These are phyloP conservation scores for Populus nigra DNA, from an alignment of 345 rosid genomes.

Conservation along the genomic window DNA sequence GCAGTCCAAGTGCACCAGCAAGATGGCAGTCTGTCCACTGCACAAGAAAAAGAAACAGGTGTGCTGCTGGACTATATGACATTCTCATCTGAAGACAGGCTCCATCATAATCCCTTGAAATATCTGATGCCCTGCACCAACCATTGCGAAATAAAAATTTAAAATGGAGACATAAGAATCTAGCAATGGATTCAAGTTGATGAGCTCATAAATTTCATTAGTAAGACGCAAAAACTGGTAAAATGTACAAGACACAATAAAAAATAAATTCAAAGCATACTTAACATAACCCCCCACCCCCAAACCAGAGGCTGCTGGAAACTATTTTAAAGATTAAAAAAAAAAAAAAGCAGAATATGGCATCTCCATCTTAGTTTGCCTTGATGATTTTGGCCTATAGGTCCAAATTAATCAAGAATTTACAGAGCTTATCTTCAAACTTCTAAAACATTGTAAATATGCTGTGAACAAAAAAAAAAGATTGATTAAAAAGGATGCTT, in stretches of 20 bases:
- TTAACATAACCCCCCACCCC: not conserved
- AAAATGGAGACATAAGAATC: not conserved
- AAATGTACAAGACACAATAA: not conserved
- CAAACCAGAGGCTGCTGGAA: not conserved
- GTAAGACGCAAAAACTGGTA: not conserved
- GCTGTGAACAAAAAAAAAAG: not conserved
- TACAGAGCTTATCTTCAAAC: not conserved
- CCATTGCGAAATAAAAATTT: not conserved
- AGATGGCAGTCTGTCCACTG: slow-evolving; percentile 71
- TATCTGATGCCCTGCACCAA: slow-evolving; percentile 57
- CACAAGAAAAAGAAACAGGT: slow-evolving; percentile 60
- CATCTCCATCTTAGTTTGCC: not conserved
- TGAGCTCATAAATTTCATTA: not conserved
- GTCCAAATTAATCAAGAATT: not conserved
- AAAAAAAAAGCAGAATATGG: too few relatives aligned
- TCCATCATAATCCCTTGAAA: slow-evolving; percentile 58
- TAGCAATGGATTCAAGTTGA: not conserved
- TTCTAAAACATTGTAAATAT: not conserved
- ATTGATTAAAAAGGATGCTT: not conserved
- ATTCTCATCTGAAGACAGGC: slow-evolving; percentile 75
- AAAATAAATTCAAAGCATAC: not conserved
- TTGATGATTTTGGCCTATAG: not conserved
- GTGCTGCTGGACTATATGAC: slow-evolving; percentile 74
- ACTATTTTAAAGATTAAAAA: too few relatives aligned
- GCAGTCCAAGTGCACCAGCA: slow-evolving; percentile 63